phyloP scores from a whole-genome alignment of 768 basidiomycete genomes.

The Rhodosporidiobolus odoratus region DNA sequence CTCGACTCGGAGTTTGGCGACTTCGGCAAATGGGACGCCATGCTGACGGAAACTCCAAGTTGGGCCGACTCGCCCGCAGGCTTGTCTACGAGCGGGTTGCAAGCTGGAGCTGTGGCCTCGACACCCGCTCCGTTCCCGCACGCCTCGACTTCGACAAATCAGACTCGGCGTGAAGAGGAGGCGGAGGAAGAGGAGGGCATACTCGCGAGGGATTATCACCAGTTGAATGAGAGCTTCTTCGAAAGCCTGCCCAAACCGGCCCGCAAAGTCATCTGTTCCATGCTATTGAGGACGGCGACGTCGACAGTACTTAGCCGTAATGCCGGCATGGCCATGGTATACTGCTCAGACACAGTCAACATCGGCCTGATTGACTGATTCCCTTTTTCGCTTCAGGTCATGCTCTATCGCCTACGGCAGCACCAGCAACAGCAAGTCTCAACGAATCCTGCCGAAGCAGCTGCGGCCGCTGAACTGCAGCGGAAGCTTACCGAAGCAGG shows the following conservation, averaged over 20 bases:
- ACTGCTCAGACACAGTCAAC: background rate
- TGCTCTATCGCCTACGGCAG: constrained; percentile 9
- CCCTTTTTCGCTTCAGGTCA: background rate
- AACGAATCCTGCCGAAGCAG: background rate
- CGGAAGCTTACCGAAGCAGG: constrained; percentile 1
- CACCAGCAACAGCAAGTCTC: background rate
- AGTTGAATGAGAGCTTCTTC: constrained; percentile 24
- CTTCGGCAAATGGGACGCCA: background rate
- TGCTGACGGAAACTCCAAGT: background rate
- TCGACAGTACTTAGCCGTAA: constrained; percentile 5
- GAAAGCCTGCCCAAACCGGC: constrained; percentile 18
- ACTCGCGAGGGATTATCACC: constrained; percentile 1
- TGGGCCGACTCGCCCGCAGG: background rate
- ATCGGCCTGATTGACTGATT: background rate
- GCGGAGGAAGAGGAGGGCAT: background rate
- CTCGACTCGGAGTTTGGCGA: constrained; percentile 15
- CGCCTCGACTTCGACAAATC: too few species aligned
- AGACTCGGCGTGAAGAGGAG: background rate
- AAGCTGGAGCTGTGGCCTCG: background rate
- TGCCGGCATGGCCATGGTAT: constrained; percentile 1
- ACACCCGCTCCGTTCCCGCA: too few species aligned
- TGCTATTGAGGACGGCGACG: background rate
- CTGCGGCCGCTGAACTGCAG: background rate
- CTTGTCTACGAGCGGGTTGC: background rate
- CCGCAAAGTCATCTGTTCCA: constrained; percentile 11